These are phyloP conservation scores for Aspergillus sparsus DNA, from an alignment of 495 filamentous ascomycete genomes.

Conservation along the genomic window DNA sequence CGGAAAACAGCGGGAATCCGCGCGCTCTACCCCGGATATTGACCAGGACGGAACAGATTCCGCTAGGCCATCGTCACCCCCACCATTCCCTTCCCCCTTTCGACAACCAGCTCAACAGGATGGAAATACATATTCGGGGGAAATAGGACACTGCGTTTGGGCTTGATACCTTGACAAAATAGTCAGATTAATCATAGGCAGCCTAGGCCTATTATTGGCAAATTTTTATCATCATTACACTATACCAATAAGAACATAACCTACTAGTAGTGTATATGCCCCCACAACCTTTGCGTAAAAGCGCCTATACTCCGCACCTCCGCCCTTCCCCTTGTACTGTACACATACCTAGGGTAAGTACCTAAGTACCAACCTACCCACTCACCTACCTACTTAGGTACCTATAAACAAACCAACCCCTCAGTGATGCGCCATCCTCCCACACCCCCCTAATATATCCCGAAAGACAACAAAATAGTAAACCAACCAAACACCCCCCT, in stretches of 20 bases:
- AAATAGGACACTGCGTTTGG: neutral
- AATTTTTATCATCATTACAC: no score
- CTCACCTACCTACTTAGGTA: neutral
- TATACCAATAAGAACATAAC: neutral
- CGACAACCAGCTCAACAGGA: neutral
- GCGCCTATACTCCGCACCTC: conserved; percentile 12
- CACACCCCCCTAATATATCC: neutral
- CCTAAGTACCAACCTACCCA: neutral
- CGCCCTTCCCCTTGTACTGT: neutral
- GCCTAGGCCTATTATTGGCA: no score
- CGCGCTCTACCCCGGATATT: conserved; percentile 27
- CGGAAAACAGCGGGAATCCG: conserved; percentile 33
- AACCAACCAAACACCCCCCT: no score
- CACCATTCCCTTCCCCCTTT: neutral
- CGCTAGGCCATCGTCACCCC: conserved; percentile 8
- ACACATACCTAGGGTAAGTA: neutral
- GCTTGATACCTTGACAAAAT: neutral
- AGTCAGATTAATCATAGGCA: neutral
- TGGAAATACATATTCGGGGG: neutral
- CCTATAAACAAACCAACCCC: neutral
- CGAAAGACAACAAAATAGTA: neutral
- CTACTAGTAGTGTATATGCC: neutral
- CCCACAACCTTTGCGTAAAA: neutral
- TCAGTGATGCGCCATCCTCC: neutral
- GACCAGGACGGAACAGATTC: conserved; percentile 27